phyloP scores from a whole-genome alignment of 371 early-diverging fungal genomes.

The Coemansia sp. region DNA sequence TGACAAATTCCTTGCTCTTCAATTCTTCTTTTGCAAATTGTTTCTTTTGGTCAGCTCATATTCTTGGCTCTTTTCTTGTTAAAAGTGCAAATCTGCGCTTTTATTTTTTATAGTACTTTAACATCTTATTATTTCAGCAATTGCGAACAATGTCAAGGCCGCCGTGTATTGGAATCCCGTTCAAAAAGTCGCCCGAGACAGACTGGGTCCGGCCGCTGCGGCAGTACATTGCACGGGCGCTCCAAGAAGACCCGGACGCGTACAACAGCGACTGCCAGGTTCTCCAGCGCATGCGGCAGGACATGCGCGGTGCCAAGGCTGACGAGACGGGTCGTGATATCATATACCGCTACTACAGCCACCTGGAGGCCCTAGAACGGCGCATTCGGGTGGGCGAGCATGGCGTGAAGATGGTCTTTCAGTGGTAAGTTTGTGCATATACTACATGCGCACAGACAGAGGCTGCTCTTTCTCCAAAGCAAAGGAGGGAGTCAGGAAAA shows the following conservation, averaged over 20 bases:
- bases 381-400: conserved; percentile 91
- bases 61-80: background rate
- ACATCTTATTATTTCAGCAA: background rate
- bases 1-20: background rate
- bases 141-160: conserved; percentile 34
- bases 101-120: background rate
- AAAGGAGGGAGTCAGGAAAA: background rate
- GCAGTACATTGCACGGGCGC: conserved; percentile 75
- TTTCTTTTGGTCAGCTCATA: background rate
- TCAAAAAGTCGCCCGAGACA: conserved; percentile 83
- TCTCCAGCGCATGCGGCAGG: conserved; percentile 89
- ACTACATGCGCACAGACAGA: background rate
- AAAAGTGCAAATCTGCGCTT: background rate
- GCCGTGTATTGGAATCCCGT: conserved; percentile 56
- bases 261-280: conserved; percentile 79
- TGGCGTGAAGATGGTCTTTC: conserved; percentile 80
- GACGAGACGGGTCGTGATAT: conserved; percentile 90
- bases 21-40: background rate
- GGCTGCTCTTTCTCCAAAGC: background rate
- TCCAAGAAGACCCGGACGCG: conserved; percentile 90
- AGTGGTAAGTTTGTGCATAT: conserved; percentile 68
- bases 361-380: conserved; percentile 90
- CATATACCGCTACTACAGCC: conserved; percentile 92
- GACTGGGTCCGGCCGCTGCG: conserved; percentile 84
- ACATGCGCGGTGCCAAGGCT: conserved; percentile 89